Evolutionary conservation across 306 rosid species (phyloP), one percentile per base, ranked within the genome.

Genomic region (Medicago lupulina): DNA sequence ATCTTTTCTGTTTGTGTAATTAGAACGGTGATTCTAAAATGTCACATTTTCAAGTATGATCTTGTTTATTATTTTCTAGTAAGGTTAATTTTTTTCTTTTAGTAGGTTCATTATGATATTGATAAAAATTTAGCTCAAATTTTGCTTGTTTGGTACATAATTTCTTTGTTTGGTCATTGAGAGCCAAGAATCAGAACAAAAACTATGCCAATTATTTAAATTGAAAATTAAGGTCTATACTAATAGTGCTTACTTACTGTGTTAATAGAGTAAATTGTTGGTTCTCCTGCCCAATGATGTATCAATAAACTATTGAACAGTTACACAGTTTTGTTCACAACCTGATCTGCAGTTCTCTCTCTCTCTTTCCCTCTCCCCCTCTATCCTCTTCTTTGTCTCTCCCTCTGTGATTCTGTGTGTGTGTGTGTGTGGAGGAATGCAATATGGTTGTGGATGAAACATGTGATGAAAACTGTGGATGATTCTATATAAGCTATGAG

Each of bases 281-380:
- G 18, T 14, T 34, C 1, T 36, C 6, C 6, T 59, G 76, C 84
- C 76, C 84, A 61, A 53, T 81, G 84, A 80, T 80, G 84, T 44
- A 80, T 17, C 39, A 74, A 80, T 66, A 74, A 34, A 67, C 71
- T 15, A 11, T 15, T 67, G 79, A 75, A 23, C 21, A 25, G 80
- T 50, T 69, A 8, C 47, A 10, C 49, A 31, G 84, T 38, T 67
- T 67, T 67, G 9, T 74, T 80, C 9, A 12, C 63, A 44, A 8
- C 65, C 8, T 0, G 36, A 6, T 18, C 18, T 57, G 71, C 66
- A 58, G 43, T 55, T 55, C 58, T 71, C 58, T 4, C 82, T 65
- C 19, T 43, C 3, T 66, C 0, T 55, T 38, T 19, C 31, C 1
- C 8, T 50, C 10, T 46, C 11, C 50, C 28, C 28, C 28, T 23